phyloP scores from a whole-genome alignment of 805 yeast species.

The Candida ulmi region DNA sequence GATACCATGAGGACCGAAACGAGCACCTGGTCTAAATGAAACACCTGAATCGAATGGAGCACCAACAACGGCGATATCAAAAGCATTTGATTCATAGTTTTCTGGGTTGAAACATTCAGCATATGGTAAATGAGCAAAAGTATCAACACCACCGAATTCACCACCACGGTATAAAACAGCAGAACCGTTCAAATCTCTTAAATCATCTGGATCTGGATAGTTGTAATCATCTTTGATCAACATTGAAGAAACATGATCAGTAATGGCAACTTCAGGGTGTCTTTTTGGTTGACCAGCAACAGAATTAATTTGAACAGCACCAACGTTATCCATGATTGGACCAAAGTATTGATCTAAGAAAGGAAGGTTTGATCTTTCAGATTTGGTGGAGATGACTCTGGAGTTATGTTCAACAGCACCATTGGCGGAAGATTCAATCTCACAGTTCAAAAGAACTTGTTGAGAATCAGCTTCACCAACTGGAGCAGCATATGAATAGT shows the following conservation, averaged over 20 bases:
- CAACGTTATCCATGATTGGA: conserved; percentile 25
- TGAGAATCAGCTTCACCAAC: conserved; percentile 18
- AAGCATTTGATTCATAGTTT: conserved; percentile 29
- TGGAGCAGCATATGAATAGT: conserved; percentile 15
- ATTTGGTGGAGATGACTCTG: background rate
- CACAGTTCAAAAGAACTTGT: conserved; percentile 21
- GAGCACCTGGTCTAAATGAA: conserved; percentile 46
- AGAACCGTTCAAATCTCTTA: conserved; percentile 35
- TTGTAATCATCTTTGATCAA: conserved; percentile 27
- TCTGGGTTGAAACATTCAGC: conserved; percentile 42
- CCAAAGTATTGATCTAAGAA: conserved; percentile 32
- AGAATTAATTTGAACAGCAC: conserved; percentile 18
- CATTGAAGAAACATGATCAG: conserved; percentile 25
- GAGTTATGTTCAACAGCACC: too few relatives aligned
- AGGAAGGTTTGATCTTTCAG: conserved; percentile 18
- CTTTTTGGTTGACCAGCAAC: conserved; percentile 22
- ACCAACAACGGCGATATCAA: conserved; percentile 46
- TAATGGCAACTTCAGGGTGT: conserved; percentile 21
- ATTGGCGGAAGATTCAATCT: conserved; percentile 6
- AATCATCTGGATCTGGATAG: conserved; percentile 32
- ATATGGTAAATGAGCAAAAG: conserved; percentile 27
- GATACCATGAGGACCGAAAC: conserved; percentile 47
- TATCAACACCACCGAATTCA: conserved; percentile 45
- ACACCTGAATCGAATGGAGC: conserved; percentile 54
- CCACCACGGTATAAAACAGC: conserved; percentile 34